Percentiles rank a stretch among this genome's conserved stretches.
Evolutionary conservation across 1,139 yeast genomes (phyloP).

Genomic region (Diutina mesorugosa): DNA sequence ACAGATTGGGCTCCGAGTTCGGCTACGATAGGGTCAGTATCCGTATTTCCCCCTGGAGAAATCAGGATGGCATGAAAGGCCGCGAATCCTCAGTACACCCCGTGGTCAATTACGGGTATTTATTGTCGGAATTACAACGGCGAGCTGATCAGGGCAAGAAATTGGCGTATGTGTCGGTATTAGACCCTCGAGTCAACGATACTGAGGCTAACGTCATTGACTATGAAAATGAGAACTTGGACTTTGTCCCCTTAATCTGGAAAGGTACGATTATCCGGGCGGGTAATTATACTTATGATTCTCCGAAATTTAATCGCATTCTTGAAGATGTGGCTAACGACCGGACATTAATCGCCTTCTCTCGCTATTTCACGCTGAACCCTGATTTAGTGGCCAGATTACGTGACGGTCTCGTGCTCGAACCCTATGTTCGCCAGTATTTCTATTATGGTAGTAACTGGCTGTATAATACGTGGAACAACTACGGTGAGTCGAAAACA

Average conservation of each 20-base stretch:
- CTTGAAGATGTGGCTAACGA: constrained; percentile 13
- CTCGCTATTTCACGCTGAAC: constrained; percentile 33
- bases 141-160: constrained; percentile 14
- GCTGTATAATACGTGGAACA: background rate
- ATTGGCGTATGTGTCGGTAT: constrained; percentile 39
- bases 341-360: constrained; percentile 27
- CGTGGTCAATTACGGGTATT: background rate
- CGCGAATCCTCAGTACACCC: background rate
- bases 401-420: constrained; percentile 6
- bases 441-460: background rate
- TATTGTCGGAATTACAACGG: background rate
- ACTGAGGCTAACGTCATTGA: background rate
- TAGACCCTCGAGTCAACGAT: constrained; percentile 7
- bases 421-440: background rate
- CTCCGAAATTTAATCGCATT: constrained; percentile 6
- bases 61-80: constrained; percentile 16
- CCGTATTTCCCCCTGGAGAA: constrained; percentile 50
- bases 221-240: background rate
- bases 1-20: constrained; percentile 54
- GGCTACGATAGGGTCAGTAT: constrained; percentile 68
- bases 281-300: background rate
- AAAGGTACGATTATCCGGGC: background rate
- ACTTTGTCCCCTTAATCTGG: background rate
- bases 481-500: background rate
- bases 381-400: constrained; percentile 39